Evolutionary conservation across 345 rosid genomes (phyloP).

Genomic region (Citrus glauca): DNA sequence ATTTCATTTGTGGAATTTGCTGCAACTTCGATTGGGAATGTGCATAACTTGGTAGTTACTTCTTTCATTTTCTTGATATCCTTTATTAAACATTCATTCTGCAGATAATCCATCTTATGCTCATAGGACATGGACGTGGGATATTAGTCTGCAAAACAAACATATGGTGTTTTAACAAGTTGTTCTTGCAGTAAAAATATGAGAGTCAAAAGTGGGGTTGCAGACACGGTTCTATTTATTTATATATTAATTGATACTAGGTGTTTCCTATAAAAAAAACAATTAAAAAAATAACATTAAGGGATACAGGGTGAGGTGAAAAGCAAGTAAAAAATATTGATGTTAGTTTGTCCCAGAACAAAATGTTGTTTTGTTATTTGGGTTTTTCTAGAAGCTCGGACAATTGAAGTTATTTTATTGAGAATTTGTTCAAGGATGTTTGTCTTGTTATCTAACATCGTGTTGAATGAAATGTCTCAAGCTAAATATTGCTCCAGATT

Average conservation of each 20-base stretch:
- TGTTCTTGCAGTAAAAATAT: background rate
- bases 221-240: background rate
- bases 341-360: background rate
- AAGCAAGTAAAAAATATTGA: background rate
- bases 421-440: background rate
- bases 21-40: slow-evolving; percentile 52
- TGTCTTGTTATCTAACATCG: background rate
- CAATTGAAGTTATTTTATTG: background rate
- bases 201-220: background rate
- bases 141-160: slow-evolving; percentile 10
- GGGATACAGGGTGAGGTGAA: background rate
- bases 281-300: background rate
- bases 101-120: slow-evolving; percentile 6
- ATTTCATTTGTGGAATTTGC: slow-evolving; percentile 61
- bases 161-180: background rate
- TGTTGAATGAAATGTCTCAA: background rate
- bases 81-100: background rate
- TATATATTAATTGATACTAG: background rate
- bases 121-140: slow-evolving; percentile 6
- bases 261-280: too few relatives aligned
- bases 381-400: slow-evolving; percentile 2
- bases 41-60: slow-evolving; percentile 54
- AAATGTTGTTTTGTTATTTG: background rate
- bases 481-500: background rate
- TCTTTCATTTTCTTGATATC: slow-evolving; percentile 10